Evolutionary conservation across 345 rosid species (phyloP).

Genomic region (Arabidopsis thaliana): DNA sequence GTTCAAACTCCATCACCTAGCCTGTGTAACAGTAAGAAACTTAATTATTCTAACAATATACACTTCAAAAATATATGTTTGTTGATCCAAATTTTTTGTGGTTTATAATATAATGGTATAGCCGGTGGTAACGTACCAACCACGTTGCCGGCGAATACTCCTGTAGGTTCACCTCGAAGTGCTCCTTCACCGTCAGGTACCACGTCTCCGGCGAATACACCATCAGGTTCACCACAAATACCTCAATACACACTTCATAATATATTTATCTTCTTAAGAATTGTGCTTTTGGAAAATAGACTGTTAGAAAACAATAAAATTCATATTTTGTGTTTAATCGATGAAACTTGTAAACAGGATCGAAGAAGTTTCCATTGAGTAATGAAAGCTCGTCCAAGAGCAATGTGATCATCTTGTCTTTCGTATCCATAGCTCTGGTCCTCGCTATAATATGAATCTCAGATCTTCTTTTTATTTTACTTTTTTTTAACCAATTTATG

Average conservation of each 20-base stretch:
- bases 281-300: too few species aligned
- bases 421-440: constrained; percentile 2
- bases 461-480: background rate
- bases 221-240: too few species aligned
- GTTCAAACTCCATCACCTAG: constrained; percentile 11
- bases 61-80: too few species aligned
- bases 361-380: constrained; percentile 5
- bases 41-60: background rate
- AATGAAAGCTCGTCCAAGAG: constrained; percentile 13
- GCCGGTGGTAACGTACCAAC: background rate
- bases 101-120: background rate
- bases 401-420: constrained; percentile 16
- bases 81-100: too few species aligned
- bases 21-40: constrained; percentile 15
- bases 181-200: constrained; percentile 20
- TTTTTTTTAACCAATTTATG: background rate
- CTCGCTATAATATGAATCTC: background rate
- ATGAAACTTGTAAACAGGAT: background rate
- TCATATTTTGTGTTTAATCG: background rate
- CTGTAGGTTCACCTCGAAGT: background rate
- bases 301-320: too few species aligned
- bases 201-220: too few species aligned
- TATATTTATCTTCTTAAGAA: too few species aligned
- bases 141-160: background rate
- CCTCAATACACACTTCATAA: too few species aligned